These are phyloP conservation scores for Cucurbita ficifolia DNA, from an alignment of 306 rosid species.

Conservation along the genomic window DNA sequence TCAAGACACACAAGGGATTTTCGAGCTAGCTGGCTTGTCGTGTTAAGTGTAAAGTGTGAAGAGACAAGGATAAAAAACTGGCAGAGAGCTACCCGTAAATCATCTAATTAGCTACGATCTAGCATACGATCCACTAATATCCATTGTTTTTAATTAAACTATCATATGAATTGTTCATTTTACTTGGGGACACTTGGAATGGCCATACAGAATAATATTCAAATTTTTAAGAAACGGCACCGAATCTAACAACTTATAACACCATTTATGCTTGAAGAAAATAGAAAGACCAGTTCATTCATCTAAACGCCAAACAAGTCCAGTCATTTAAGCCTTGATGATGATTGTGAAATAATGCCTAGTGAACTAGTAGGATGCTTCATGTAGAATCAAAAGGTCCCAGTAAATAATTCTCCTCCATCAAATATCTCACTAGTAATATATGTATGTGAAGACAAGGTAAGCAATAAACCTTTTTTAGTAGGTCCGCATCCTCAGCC, in stretches of 20 bases:
- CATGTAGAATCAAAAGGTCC: background rate
- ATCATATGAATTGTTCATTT: background rate
- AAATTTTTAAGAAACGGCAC: background rate
- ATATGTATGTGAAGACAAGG: constrained; percentile 7
- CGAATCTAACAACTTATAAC: background rate
- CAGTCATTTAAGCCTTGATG: background rate
- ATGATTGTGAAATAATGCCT: background rate
- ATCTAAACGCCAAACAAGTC: background rate
- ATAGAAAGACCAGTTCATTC: background rate
- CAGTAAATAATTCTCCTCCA: background rate
- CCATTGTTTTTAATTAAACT: background rate
- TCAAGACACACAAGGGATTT: background rate
- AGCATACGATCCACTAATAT: background rate
- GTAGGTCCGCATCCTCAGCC: constrained; percentile 52
- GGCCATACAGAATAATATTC: background rate
- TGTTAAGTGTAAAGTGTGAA: no score
- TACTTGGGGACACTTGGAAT: background rate
- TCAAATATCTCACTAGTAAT: background rate
- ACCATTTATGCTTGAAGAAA: background rate
- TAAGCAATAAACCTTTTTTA: constrained; percentile 50
- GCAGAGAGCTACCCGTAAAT: background rate
- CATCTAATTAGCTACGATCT: background rate
- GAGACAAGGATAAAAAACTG: background rate
- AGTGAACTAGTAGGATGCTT: background rate
- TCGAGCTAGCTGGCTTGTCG: no score